phyloP scores from a whole-genome alignment of 2,329 filamentous ascomycete species.

The Trichoderma sp. region DNA sequence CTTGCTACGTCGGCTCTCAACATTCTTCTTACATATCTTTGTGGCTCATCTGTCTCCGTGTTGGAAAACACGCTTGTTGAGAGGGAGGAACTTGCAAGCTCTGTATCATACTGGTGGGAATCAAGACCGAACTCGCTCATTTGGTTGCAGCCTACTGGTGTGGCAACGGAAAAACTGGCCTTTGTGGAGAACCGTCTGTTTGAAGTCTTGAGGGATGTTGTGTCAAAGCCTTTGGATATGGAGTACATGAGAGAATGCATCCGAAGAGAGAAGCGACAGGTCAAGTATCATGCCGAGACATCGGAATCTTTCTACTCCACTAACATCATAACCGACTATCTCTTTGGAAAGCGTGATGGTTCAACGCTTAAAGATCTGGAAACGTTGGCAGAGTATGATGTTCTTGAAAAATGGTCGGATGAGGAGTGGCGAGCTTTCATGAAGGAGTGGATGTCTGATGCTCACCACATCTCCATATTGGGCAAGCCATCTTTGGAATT shows the following conservation, averaged over 20 bases:
- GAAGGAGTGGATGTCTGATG: slow-evolving; percentile 80
- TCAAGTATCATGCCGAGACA: slow-evolving; percentile 81
- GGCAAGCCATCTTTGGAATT: slow-evolving; percentile 82
- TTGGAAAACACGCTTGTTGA: slow-evolving; percentile 92
- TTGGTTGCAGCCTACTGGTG: slow-evolving; percentile 81
- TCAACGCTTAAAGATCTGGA: slow-evolving; percentile 67
- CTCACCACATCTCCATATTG: slow-evolving; percentile 82
- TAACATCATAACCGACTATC: slow-evolving; percentile 86
- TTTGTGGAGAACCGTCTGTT: slow-evolving; percentile 85
- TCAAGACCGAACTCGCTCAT: slow-evolving; percentile 79
- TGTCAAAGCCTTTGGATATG: slow-evolving; percentile 82
- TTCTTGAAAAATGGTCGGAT: slow-evolving; percentile 77
- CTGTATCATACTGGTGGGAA: slow-evolving; percentile 77
- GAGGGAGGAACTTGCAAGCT: slow-evolving; percentile 87
- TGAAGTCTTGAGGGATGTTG: slow-evolving; percentile 78
- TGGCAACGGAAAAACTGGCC: slow-evolving; percentile 81
- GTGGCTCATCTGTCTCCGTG: slow-evolving; percentile 88
- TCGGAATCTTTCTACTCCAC: slow-evolving; percentile 79
- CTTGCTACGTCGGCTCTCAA: slow-evolving; percentile 71
- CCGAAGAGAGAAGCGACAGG: slow-evolving; percentile 74
- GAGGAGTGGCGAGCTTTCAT: slow-evolving; percentile 81
- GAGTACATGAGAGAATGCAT: slow-evolving; percentile 87
- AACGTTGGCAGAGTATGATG: slow-evolving; percentile 62
- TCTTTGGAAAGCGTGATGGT: slow-evolving; percentile 86
- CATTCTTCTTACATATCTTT: slow-evolving; percentile 81